These are phyloP conservation scores for Talaromyces sp. DNA, from an alignment of 2,329 filamentous ascomycete species.

Conservation along the genomic window DNA sequence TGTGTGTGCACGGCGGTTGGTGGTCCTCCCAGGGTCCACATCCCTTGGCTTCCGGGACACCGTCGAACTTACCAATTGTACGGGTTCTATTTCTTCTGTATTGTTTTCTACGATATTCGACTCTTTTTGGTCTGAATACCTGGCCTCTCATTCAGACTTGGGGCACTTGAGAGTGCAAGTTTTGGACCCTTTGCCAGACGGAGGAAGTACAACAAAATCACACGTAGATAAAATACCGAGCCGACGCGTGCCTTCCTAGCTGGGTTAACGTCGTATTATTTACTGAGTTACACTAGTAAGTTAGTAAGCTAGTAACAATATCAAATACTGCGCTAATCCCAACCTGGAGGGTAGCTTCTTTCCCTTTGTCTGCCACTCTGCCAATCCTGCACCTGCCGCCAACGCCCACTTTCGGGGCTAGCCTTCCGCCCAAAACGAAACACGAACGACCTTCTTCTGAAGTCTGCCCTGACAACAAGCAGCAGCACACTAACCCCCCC, in stretches of 20 bases:
- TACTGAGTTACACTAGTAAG: background rate
- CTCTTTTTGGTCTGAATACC: background rate
- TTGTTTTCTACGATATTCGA: background rate
- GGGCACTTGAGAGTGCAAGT: background rate
- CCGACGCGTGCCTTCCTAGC: background rate
- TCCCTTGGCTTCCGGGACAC: slow-evolving; percentile 10
- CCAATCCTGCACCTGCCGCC: background rate
- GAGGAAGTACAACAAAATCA: background rate
- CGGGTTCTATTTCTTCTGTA: background rate
- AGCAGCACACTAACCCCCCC: background rate
- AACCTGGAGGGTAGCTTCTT: slow-evolving; percentile 3
- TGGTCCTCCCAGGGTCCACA: slow-evolving; percentile 5
- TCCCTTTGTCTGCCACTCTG: background rate
- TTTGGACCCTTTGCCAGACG: background rate
- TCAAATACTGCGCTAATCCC: background rate
- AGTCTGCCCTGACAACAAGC: background rate
- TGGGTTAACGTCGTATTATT: background rate
- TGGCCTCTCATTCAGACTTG: background rate
- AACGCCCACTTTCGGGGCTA: slow-evolving; percentile 1
- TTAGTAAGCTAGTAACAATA: background rate
- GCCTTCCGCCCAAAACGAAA: background rate
- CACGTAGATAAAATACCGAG: background rate
- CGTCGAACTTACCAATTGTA: background rate
- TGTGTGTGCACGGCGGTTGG: background rate
- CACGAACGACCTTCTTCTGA: background rate